phyloP scores from a whole-genome alignment of 345 rosid genomes.

The Eucalyptus brandiana region DNA sequence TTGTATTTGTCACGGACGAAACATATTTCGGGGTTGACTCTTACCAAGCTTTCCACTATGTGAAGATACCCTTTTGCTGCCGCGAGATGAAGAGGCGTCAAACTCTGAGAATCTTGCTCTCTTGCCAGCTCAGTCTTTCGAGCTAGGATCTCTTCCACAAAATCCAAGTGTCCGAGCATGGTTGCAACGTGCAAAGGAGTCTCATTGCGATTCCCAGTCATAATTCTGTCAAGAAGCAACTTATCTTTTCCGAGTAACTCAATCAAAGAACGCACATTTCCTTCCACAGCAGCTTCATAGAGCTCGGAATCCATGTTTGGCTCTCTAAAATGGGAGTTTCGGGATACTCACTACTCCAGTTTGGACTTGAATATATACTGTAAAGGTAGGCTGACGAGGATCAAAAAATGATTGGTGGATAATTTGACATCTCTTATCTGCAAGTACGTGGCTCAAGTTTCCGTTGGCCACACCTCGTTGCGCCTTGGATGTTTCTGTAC shows the following conservation, averaged over 20 bases:
- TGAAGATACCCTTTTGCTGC: not conserved
- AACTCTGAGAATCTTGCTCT: not conserved
- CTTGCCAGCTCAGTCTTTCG: not conserved
- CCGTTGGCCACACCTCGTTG: not conserved
- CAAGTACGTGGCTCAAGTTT: not conserved
- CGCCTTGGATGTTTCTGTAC: too few species aligned
- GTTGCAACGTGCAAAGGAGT: slow-evolving; percentile 6
- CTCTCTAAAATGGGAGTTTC: not conserved
- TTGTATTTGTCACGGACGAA: not conserved
- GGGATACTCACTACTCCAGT: not conserved
- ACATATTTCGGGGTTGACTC: not conserved
- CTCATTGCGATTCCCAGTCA: not conserved
- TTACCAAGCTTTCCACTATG: not conserved
- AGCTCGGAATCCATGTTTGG: not conserved
- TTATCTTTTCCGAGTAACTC: not conserved
- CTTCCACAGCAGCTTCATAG: not conserved
- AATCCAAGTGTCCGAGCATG: slow-evolving; percentile 1
- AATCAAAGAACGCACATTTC: not conserved
- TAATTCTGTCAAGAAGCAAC: not conserved
- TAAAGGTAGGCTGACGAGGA: too few species aligned
- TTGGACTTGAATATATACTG: not conserved
- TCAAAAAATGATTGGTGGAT: too few species aligned
- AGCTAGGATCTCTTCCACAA: not conserved
- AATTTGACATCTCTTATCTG: too few species aligned
- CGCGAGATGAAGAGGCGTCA: slow-evolving; percentile 2